Percentiles rank a stretch among this genome's conserved stretches.
phyloP scores from a whole-genome alignment of 169 alveolate genomes.

The Babesia sp. region DNA sequence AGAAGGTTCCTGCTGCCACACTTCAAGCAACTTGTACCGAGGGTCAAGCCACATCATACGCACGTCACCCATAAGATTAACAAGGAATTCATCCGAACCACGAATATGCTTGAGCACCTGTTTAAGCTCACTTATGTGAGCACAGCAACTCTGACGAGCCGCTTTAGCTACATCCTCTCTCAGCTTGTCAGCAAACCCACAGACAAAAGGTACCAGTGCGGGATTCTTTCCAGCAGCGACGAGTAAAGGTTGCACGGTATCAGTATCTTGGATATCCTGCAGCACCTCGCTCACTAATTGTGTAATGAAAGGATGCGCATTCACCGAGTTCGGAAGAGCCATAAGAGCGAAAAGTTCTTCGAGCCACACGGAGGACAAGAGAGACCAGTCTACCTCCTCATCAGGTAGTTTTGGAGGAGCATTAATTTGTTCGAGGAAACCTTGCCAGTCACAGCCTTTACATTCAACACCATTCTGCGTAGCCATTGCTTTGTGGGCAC shows the following conservation, averaged over 20 bases:
- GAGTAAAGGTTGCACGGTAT: neutral
- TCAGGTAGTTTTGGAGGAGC: neutral
- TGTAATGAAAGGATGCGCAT: constrained; percentile 26
- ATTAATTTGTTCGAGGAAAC: neutral
- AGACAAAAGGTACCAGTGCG: constrained; percentile 16
- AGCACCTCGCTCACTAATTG: neutral
- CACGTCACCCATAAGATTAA: constrained; percentile 15
- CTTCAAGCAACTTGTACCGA: constrained; percentile 18
- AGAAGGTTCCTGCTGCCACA: constrained; percentile 7
- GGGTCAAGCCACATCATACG: constrained; percentile 50
- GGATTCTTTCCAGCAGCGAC: constrained; percentile 33
- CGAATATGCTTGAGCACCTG: constrained; percentile 5
- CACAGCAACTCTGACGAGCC: constrained; percentile 18
- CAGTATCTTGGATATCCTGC: neutral
- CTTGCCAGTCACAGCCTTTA: constrained; percentile 24
- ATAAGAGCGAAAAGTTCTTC: constrained; percentile 33
- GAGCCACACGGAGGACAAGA: constrained; percentile 27
- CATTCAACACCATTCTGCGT: constrained; percentile 1
- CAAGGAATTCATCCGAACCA: neutral
- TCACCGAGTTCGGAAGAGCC: constrained; percentile 2
- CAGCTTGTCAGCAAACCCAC: neutral
- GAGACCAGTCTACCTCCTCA: constrained; percentile 24
- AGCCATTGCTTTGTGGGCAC: neutral
- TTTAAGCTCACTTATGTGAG: constrained; percentile 9
- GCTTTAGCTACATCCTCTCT: neutral